Conservation (phyloP, 2,329 filamentous ascomycete species). For the Emmonsiellopsis sp. region DNA sequence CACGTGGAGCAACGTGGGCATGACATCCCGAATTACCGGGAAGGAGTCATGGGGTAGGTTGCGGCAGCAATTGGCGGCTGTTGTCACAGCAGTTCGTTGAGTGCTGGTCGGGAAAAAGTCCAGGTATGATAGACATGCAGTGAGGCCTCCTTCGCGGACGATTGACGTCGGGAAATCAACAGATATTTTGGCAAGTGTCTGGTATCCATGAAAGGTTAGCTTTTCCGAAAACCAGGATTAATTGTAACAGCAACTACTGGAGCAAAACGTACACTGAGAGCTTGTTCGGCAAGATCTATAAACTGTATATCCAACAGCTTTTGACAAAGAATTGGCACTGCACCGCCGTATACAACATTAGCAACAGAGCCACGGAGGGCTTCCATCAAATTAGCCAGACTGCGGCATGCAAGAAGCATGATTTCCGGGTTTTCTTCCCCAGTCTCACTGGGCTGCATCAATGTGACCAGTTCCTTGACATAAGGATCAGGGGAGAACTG, state of each 20-base stretch:
- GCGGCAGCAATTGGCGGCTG: slow-evolving; percentile 94
- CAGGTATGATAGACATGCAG: slow-evolving; percentile 88
- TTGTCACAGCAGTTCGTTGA: slow-evolving; percentile 91
- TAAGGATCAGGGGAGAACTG: slow-evolving; percentile 92
- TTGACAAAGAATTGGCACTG: slow-evolving; percentile 86
- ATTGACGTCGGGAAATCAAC: slow-evolving; percentile 92
- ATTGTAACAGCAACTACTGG: background rate
- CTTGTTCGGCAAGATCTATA: slow-evolving; percentile 95
- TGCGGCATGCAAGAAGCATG: slow-evolving; percentile 93
- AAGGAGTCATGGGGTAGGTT: slow-evolving; percentile 95
- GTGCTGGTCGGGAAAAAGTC: slow-evolving; percentile 98
- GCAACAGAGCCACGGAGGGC: slow-evolving; percentile 84
- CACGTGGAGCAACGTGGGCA: slow-evolving; percentile 89
- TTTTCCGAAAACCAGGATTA: background rate
- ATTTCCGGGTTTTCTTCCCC: slow-evolving; percentile 90
- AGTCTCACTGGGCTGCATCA: slow-evolving; percentile 87
- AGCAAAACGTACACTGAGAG: slow-evolving; percentile 58
- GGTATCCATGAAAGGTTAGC: background rate
- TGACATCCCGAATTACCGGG: slow-evolving; percentile 81
- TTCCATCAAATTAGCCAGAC: slow-evolving; percentile 95
- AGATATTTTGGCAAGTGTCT: slow-evolving; percentile 93
- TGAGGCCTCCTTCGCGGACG: slow-evolving; percentile 88
- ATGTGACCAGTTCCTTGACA: slow-evolving; percentile 80
- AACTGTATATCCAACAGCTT: slow-evolving; percentile 94
- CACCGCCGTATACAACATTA: slow-evolving; percentile 94